A percentile compares a stretch with the other conserved stretches of the same genome.
phyloP scores from a whole-genome alignment of 352 stramenopile species.

The Globisporangium cylindrosporum region DNA sequence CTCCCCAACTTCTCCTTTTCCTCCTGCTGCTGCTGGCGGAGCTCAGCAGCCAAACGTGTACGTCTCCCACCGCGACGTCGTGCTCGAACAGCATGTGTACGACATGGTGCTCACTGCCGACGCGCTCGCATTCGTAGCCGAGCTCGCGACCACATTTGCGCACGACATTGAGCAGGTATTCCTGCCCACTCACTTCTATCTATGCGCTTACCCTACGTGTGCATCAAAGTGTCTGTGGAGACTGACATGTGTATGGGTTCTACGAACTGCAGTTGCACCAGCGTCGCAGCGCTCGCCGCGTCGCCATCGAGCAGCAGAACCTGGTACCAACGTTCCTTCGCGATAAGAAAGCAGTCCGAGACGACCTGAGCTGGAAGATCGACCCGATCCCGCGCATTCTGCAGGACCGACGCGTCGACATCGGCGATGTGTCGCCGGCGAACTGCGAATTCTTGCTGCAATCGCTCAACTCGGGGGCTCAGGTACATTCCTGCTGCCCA shows the following conservation, averaged over 20 bases:
- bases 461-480: constrained; percentile 92
- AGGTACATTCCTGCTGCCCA: constrained; percentile 56
- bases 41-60: constrained; percentile 20
- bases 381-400: constrained; percentile 66
- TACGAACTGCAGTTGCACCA: constrained; percentile 46
- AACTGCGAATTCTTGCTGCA: constrained; percentile 91
- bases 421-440: constrained; percentile 88
- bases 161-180: constrained; percentile 38
- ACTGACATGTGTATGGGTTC: neutral
- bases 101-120: constrained; percentile 79
- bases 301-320: constrained; percentile 63
- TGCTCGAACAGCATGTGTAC: constrained; percentile 32
- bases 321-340: constrained; percentile 83
- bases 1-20: too few relatives aligned
- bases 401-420: constrained; percentile 91
- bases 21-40: neutral
- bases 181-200: neutral
- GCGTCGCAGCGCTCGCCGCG: constrained; percentile 42
- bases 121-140: constrained; percentile 85
- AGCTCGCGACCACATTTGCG: constrained; percentile 78
- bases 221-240: neutral
- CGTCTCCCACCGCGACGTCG: constrained; percentile 24
- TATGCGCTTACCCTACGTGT: neutral
- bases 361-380: constrained; percentile 59
- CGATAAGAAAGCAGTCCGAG: constrained; percentile 60